Evolutionary conservation across 1,139 yeast species (phyloP).

Genomic region (Candida frijolesensis): DNA sequence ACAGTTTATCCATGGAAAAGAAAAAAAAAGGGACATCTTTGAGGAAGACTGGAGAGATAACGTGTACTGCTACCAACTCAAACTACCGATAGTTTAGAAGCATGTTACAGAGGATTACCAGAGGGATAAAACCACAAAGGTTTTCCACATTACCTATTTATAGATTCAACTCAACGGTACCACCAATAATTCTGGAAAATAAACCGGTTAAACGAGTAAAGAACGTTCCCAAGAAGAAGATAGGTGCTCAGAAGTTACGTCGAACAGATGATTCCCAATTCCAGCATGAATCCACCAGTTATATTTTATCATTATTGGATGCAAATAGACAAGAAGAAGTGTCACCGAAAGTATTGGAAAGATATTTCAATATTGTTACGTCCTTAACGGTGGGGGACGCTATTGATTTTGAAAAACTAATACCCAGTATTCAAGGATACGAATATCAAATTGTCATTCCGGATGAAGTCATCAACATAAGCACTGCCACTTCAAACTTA

Average conservation of each 20-base stretch:
- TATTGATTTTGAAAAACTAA: slow-evolving; percentile 55
- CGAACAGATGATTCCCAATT: slow-evolving; percentile 28
- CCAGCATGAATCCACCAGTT: slow-evolving; percentile 24
- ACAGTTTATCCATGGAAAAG: not conserved
- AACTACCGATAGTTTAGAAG: not conserved
- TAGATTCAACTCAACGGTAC: not conserved
- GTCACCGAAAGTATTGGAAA: slow-evolving; percentile 26
- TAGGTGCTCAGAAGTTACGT: slow-evolving; percentile 29
- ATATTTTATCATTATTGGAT: slow-evolving; percentile 31
- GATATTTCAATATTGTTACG: slow-evolving; percentile 41
- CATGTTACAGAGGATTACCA: slow-evolving; percentile 1
- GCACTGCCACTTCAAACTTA: slow-evolving; percentile 43
- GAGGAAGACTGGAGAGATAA: not conserved
- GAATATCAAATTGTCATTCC: slow-evolving; percentile 56
- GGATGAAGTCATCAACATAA: slow-evolving; percentile 63
- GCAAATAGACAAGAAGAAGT: slow-evolving; percentile 21
- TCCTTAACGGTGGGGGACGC: slow-evolving; percentile 72
- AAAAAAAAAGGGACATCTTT: not conserved
- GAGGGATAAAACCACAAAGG: not conserved
- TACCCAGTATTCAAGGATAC: slow-evolving; percentile 30
- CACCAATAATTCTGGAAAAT: not conserved
- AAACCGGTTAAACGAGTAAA: slow-evolving; percentile 8
- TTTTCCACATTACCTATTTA: not conserved
- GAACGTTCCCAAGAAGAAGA: slow-evolving; percentile 23
- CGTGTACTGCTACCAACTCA: not conserved